Conservation (phyloP, 2,329 filamentous ascomycete species). For the Plenodomus lindquistii region DNA sequence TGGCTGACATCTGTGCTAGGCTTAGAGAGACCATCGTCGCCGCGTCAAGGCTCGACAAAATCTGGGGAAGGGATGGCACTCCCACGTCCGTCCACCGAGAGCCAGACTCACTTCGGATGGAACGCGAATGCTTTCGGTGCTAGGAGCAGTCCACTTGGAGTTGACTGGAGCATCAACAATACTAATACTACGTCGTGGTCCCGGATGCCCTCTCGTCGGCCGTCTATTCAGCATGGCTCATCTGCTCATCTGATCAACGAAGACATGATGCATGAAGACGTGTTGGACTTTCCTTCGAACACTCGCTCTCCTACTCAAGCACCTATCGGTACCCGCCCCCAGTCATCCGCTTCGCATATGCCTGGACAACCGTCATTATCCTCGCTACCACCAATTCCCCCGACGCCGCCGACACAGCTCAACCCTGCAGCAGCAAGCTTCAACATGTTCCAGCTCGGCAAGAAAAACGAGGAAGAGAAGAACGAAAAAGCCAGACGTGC, state of each 20-base stretch:
- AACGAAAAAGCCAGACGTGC: constrained; percentile 37
- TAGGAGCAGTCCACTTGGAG: constrained; percentile 47
- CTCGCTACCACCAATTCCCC: constrained; percentile 36
- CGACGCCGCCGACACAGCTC: constrained; percentile 60
- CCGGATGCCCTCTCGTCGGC: constrained; percentile 75
- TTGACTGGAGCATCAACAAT: constrained; percentile 47
- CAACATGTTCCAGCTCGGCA: constrained; percentile 51
- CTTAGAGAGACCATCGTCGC: constrained; percentile 50
- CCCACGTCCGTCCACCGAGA: constrained; percentile 45
- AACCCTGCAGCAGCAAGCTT: constrained; percentile 92
- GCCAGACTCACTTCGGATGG: constrained; percentile 46
- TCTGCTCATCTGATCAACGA: constrained; percentile 64
- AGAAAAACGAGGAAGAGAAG: constrained; percentile 40
- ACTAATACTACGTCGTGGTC: constrained; percentile 63
- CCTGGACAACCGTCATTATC: constrained; percentile 14
- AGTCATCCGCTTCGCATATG: constrained; percentile 57
- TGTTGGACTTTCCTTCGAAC: constrained; percentile 53
- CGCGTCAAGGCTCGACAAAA: constrained; percentile 70
- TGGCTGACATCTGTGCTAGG: constrained; percentile 51
- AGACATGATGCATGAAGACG: constrained; percentile 54
- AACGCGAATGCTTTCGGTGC: constrained; percentile 43
- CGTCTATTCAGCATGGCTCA: constrained; percentile 77
- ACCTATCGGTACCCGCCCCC: constrained; percentile 79
- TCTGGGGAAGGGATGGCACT: constrained; percentile 50
- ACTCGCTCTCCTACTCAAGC: constrained; percentile 60